Percentiles rank a stretch among this genome's conserved stretches.
These are phyloP conservation scores for Zoysia japonica DNA, from an alignment of 176 grass and related monocot species.

Conservation along the genomic window DNA sequence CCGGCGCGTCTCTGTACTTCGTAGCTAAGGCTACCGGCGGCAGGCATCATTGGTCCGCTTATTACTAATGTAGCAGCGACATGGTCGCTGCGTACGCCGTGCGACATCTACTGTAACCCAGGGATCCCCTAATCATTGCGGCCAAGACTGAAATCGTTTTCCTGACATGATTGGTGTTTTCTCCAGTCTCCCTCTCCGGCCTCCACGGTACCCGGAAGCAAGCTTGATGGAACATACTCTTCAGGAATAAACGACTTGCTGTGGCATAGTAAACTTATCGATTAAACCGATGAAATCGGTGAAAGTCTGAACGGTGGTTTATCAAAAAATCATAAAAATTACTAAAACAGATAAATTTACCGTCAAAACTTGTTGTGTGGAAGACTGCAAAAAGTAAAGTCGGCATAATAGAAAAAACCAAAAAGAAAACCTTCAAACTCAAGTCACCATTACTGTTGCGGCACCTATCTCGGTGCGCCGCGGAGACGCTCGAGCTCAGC, in stretches of 20 bases:
- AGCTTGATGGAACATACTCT: not conserved
- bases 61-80: not conserved
- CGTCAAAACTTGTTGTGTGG: not conserved
- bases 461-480: slow-evolving; percentile 40
- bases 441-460: slow-evolving; percentile 38
- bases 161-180: slow-evolving; percentile 2
- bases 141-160: not conserved
- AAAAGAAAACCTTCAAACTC: slow-evolving; percentile 26
- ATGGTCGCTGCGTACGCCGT: too few species aligned
- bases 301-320: too few species aligned
- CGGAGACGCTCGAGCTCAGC: slow-evolving; percentile 24
- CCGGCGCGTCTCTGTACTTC: not conserved
- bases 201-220: not conserved
- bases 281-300: too few species aligned
- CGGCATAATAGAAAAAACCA: not conserved
- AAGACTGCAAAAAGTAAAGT: not conserved
- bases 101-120: slow-evolving; percentile 7
- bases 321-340: too few species aligned
- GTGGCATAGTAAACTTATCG: too few species aligned
- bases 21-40: not conserved
- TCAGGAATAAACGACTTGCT: too few species aligned
- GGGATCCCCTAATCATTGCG: slow-evolving; percentile 25
- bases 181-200: not conserved
- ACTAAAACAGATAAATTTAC: too few species aligned
- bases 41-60: not conserved